phyloP scores from a whole-genome alignment of 2,329 filamentous ascomycete species.

The Fusarium equiseti region DNA sequence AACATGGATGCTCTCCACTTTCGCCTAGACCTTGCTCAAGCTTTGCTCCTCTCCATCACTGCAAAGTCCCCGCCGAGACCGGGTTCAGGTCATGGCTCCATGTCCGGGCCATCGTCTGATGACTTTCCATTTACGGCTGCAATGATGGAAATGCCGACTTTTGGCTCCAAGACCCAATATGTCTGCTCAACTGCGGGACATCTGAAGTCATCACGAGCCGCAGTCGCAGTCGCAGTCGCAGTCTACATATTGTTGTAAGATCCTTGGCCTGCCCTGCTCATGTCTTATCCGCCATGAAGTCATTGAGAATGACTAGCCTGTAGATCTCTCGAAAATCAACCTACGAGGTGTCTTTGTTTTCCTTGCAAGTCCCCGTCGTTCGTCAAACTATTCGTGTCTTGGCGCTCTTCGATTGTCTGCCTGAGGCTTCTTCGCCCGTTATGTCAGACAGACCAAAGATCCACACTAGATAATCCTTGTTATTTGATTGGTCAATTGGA shows the following conservation, averaged over 20 bases:
- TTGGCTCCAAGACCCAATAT: background rate
- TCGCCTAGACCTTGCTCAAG: conserved; percentile 37
- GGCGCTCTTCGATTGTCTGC: conserved; percentile 20
- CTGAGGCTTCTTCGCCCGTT: conserved; percentile 27
- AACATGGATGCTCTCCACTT: conserved; percentile 39
- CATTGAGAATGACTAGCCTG: conserved; percentile 22
- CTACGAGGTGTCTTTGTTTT: conserved; percentile 22
- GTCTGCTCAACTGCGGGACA: background rate
- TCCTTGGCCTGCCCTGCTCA: conserved; percentile 8
- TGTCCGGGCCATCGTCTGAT: conserved; percentile 35
- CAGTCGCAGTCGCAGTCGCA: background rate
- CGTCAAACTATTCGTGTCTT: conserved; percentile 23
- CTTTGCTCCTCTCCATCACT: conserved; percentile 17
- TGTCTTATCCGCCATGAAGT: conserved; percentile 36
- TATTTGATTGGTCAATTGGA: conserved; percentile 34
- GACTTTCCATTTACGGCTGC: conserved; percentile 5
- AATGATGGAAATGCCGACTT: conserved; percentile 20
- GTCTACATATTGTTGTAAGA: background rate
- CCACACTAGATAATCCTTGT: conserved; percentile 3
- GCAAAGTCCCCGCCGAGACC: conserved; percentile 25
- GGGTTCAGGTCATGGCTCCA: conserved; percentile 26
- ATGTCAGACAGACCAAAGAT: background rate
- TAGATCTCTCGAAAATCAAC: conserved; percentile 29
- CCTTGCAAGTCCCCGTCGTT: conserved; percentile 37
- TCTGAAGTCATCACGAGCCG: background rate